Percentiles rank a stretch among this genome's conserved stretches.
Evolutionary conservation across 179 eudicot genomes (phyloP).

Genomic region (Vitellaria paradoxa): DNA sequence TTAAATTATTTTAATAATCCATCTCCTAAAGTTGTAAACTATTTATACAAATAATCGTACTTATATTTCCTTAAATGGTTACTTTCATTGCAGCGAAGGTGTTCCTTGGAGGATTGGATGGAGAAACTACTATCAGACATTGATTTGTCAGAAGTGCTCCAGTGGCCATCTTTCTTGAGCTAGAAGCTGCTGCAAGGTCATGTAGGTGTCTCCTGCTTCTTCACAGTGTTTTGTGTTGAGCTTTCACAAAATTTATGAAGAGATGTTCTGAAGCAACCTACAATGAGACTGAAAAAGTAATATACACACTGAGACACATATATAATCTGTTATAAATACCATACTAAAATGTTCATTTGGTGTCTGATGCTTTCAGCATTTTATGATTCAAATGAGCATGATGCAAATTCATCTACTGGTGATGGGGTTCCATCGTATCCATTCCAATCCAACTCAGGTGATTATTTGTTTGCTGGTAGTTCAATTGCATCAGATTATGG

Average conservation of each 20-base stretch:
- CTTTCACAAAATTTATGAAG: background rate
- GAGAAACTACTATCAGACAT: constrained; percentile 74
- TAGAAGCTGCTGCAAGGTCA: constrained; percentile 95
- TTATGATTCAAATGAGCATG: constrained; percentile 40
- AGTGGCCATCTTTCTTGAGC: constrained; percentile 84
- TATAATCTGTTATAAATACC: background rate
- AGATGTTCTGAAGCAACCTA: background rate
- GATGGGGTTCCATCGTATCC: constrained; percentile 30
- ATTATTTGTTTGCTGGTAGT: constrained; percentile 40
- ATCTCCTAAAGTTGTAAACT: background rate
- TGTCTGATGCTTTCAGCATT: constrained; percentile 55
- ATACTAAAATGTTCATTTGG: constrained; percentile 11
- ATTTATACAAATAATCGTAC: background rate
- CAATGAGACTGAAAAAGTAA: background rate
- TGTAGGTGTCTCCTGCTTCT: constrained; percentile 51
- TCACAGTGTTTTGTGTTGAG: constrained; percentile 2
- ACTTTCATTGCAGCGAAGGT: constrained; percentile 59
- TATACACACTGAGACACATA: background rate
- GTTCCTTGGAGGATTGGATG: constrained; percentile 82
- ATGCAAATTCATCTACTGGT: constrained; percentile 30
- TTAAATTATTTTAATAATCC: background rate
- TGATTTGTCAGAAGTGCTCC: constrained; percentile 74
- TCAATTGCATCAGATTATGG: constrained; percentile 59
- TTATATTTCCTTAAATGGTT: constrained; percentile 13
- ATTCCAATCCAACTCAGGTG: constrained; percentile 36